phyloP scores from a whole-genome alignment of 2,329 filamentous ascomycete genomes.

The Ramularia endophylla region DNA sequence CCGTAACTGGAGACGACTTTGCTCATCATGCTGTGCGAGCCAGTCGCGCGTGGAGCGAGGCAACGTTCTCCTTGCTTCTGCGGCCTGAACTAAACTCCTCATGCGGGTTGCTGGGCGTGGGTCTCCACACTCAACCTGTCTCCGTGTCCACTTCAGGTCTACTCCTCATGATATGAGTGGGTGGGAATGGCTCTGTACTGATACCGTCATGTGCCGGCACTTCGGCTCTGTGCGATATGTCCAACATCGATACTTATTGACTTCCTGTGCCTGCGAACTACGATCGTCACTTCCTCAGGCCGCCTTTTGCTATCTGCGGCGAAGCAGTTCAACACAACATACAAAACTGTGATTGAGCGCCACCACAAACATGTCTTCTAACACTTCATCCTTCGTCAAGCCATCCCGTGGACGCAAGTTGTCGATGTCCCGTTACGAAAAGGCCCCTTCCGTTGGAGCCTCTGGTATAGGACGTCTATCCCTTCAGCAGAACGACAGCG shows the following conservation, averaged over 20 bases:
- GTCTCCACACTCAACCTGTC: no score
- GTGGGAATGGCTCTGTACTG: no score
- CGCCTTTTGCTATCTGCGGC: slow-evolving; percentile 8
- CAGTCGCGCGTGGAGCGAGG: no score
- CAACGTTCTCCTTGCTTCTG: no score
- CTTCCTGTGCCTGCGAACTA: slow-evolving; percentile 9
- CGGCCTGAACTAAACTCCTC: no score
- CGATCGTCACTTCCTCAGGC: slow-evolving; percentile 3
- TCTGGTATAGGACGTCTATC: slow-evolving; percentile 14
- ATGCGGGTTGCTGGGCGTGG: no score
- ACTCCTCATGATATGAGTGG: no score
- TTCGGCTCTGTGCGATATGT: slow-evolving; percentile 12
- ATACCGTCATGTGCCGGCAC: slow-evolving; percentile 13
- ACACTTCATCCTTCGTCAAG: slow-evolving; percentile 6
- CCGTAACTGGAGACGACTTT: no score
- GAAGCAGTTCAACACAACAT: slow-evolving; percentile 7
- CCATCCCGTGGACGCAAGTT: slow-evolving; percentile 6
- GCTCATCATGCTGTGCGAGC: no score
- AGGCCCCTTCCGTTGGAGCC: slow-evolving; percentile 11
- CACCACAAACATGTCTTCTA: slow-evolving; percentile 8
- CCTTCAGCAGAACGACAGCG: slow-evolving; percentile 5
- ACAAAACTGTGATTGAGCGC: slow-evolving; percentile 4
- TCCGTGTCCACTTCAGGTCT: no score
- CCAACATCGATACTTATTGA: slow-evolving; percentile 6
- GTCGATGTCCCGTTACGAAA: slow-evolving; percentile 15